Conservation (phyloP, 306 rosid species). For the Fagus crenata region DNA sequence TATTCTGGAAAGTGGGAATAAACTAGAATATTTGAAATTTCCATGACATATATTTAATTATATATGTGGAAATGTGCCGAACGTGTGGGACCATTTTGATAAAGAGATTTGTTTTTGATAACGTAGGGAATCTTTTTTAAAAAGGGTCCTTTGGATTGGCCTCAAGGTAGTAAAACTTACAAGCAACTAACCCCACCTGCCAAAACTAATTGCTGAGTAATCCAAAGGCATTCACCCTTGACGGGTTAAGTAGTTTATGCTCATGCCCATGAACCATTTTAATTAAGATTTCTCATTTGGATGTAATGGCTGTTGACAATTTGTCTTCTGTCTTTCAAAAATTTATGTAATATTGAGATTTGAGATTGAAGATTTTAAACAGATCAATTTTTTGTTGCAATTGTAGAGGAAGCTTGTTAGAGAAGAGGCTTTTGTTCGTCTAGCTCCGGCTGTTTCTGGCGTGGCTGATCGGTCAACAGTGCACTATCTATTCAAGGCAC, state of each 20-base stretch:
- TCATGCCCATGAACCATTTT: not conserved
- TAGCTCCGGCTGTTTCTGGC: constrained; percentile 89
- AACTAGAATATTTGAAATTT: not conserved
- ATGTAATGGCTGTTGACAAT: not conserved
- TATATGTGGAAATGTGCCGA: not conserved
- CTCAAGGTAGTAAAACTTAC: too few species aligned
- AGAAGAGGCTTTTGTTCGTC: constrained; percentile 79
- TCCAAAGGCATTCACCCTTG: too few species aligned
- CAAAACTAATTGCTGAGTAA: too few species aligned
- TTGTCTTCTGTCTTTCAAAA: not conserved
- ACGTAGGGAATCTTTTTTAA: too few species aligned
- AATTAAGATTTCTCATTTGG: not conserved
- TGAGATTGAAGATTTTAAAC: constrained; percentile 14
- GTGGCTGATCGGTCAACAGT: constrained; percentile 76
- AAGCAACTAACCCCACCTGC: too few species aligned
- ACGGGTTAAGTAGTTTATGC: too few species aligned
- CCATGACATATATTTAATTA: not conserved
- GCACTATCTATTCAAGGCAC: constrained; percentile 80
- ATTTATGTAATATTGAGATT: constrained; percentile 17
- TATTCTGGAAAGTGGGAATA: not conserved
- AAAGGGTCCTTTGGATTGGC: too few species aligned
- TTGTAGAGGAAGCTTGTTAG: constrained; percentile 70
- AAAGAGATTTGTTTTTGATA: not conserved
- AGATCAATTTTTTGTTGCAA: constrained; percentile 24
- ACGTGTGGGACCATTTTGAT: not conserved